Conservation (phyloP, 805 yeast genomes). For the Sugiyamaella boreocaroliniensis region DNA sequence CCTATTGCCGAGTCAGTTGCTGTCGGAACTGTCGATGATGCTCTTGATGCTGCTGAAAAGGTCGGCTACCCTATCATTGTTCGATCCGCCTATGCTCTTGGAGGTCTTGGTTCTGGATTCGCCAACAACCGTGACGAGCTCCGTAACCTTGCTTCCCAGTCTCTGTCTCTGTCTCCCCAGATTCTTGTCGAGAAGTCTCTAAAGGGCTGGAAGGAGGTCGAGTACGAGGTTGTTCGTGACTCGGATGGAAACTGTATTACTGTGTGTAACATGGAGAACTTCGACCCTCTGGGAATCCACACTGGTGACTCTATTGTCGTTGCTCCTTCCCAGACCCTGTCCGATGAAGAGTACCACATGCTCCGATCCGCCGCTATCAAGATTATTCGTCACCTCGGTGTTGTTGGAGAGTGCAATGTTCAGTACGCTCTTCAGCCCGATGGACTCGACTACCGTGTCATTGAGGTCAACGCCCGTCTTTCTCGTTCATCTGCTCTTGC, state of each 20-base stretch:
- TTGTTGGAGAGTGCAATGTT: conserved; percentile 98
- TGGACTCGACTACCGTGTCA: conserved; percentile 90
- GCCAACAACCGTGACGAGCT: conserved; percentile 80
- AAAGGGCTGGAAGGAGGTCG: conserved; percentile 99
- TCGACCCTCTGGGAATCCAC: conserved; percentile 96
- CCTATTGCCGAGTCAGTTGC: conserved; percentile 98
- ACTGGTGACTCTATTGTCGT: conserved; percentile 99
- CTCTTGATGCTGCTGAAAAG: conserved; percentile 76
- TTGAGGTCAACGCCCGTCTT: conserved; percentile 94
- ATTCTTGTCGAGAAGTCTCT: conserved; percentile 92
- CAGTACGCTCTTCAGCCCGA: conserved; percentile 96
- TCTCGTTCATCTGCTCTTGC: conserved; percentile 97
- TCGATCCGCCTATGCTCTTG: conserved; percentile 94
- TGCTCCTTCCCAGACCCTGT: conserved; percentile 95
- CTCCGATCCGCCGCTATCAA: conserved; percentile 95
- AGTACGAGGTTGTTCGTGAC: conserved; percentile 97
- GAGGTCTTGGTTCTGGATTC: conserved; percentile 97
- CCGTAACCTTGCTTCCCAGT: conserved; percentile 80
- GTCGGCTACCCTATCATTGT: conserved; percentile 96
- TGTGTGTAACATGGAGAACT: conserved; percentile 98
- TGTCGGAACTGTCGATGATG: conserved; percentile 88
- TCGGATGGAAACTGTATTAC: conserved; percentile 95
- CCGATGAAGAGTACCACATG: conserved; percentile 98
- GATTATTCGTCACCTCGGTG: conserved; percentile 95
- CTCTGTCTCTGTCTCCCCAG: conserved; percentile 87